Evolutionary conservation across 1,139 yeast species (phyloP), one percentile per base, ranked within the genome.

Genomic region (Candida neerlandica): DNA sequence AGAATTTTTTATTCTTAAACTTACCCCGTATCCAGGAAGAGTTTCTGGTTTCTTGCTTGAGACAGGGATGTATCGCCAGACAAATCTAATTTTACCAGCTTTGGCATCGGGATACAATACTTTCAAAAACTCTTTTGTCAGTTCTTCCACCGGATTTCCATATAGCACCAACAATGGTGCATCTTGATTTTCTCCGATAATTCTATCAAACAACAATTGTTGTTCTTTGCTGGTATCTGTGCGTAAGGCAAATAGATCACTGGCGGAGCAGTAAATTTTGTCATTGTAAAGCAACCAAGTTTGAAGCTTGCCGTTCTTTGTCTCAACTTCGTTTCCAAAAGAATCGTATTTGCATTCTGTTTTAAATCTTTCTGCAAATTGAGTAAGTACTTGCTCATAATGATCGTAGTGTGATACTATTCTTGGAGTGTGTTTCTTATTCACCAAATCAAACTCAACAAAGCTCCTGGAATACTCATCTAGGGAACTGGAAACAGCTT

Each of bases 21-120:
- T 85, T 5, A 79, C 84, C 1, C 91, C 95, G 63, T 82, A 89
- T 0, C 95, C 96, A 9, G 80, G 60, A 30, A 88, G 62, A 0
- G 58, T 44, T 41, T 81, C 82, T 7, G 61, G 54, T 23, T 45
- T 51, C 5, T 37, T 26, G 2, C 47, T 34, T 2, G 65, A 47
- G 21, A 27, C 41, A 0, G 84, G 82, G 6, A 82, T 74, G 58
- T 89, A 86, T 56, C 97, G 77, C 86, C 96, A 82, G 2, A 85
- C 78, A 63, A 89, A 86, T 50, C 89, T 76, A 30, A 91, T 64
- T 58, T 89, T 88, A 0, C 89, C 95, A 1, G 71, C 64, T 7
- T 69, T 61, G 0, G 96, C 87, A 50, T 86, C 82, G 42, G 80
- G 78, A 53, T 75, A 77, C 50, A 94, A 67, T 50, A 82, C 79